Conservation (phyloP, 176 grass and related monocot species). For the Carex pumila region DNA sequence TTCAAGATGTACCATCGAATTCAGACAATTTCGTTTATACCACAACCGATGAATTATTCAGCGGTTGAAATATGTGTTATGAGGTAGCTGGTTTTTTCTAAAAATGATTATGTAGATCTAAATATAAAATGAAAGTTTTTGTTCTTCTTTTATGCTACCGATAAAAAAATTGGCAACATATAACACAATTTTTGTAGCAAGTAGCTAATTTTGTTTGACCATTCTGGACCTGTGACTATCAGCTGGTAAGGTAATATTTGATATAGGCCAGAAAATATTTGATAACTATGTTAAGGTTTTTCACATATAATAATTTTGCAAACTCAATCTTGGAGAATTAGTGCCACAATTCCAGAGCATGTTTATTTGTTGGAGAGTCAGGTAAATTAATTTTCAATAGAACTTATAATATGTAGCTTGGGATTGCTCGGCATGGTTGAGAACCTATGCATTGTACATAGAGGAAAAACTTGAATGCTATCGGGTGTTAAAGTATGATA, state of each 20-base stretch:
- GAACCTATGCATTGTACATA: slow-evolving; percentile 40
- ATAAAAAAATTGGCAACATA: neutral
- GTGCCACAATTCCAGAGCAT: neutral
- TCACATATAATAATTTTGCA: neutral
- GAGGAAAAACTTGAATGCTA: slow-evolving; percentile 39
- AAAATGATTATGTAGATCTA: too few species aligned
- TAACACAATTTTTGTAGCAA: neutral
- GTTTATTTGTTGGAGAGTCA: neutral
- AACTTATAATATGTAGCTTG: slow-evolving; percentile 18
- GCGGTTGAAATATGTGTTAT: too few species aligned
- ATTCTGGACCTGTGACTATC: neutral
- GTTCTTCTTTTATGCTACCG: too few species aligned
- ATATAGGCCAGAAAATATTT: neutral
- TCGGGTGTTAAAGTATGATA: slow-evolving; percentile 43
- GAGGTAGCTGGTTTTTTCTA: too few species aligned
- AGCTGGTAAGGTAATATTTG: neutral
- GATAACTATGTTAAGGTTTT: neutral
- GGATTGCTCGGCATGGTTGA: slow-evolving; percentile 47
- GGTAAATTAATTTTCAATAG: neutral
- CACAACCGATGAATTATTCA: too few species aligned
- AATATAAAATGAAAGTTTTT: too few species aligned
- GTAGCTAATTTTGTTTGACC: neutral
- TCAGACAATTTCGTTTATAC: too few species aligned
- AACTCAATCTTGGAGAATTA: neutral
- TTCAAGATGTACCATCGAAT: too few species aligned